A percentile compares a stretch with the other conserved stretches of the same genome.
Evolutionary conservation across 352 stramenopile species (phyloP).

Genomic region (Aphanomyces stellatus): DNA sequence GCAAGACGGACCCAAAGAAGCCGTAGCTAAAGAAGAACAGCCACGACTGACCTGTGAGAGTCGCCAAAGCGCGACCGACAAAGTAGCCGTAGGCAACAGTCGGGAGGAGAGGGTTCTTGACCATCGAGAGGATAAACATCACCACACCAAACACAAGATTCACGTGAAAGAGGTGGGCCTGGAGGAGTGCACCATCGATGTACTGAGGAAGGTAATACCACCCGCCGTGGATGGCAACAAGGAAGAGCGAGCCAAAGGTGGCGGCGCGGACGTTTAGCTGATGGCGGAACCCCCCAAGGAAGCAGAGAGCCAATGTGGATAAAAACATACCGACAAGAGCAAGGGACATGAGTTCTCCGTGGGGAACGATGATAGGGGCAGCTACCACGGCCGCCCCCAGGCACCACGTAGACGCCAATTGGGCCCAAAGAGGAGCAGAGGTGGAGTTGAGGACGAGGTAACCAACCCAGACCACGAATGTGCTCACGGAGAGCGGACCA

Average conservation of each 20-base stretch:
- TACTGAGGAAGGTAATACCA: background rate
- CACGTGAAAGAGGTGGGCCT: background rate
- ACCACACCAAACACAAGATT: background rate
- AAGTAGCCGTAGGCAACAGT: background rate
- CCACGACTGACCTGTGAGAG: background rate
- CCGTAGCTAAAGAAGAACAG: slow-evolving; percentile 7
- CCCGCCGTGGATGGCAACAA: background rate
- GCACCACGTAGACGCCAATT: background rate
- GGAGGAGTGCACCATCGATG: background rate
- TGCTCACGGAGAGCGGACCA: background rate
- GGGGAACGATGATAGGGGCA: background rate
- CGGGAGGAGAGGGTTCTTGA: background rate
- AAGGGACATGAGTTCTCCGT: background rate
- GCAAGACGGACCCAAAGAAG: slow-evolving; percentile 5
- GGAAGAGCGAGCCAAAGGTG: background rate
- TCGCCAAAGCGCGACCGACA: background rate
- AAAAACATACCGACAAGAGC: background rate
- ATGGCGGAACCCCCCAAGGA: background rate
- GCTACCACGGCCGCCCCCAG: background rate
- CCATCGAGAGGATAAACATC: background rate
- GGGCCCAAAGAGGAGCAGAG: background rate
- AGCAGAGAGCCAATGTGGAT: background rate
- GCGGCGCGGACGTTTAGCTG: background rate
- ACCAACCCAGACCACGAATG: background rate
- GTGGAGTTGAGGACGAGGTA: background rate